These are phyloP conservation scores for Oryza rufipogon DNA, from an alignment of 176 grass and related monocot species.

Conservation along the genomic window DNA sequence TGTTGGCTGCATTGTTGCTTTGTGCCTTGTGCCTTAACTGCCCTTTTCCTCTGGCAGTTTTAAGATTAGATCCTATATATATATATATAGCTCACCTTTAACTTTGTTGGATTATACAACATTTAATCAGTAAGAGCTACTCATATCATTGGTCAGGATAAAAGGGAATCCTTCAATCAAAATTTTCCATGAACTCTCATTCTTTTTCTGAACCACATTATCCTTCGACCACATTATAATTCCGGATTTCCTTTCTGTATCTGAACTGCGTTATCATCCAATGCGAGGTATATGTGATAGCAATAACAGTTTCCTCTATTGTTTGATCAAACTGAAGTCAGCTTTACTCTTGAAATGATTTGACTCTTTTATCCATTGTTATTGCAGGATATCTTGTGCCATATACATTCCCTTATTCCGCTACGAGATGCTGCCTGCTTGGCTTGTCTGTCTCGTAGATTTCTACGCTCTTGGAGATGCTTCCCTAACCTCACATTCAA, in stretches of 20 bases:
- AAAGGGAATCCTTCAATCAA: too few relatives aligned
- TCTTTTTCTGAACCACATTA: too few relatives aligned
- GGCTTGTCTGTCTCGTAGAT: slow-evolving; percentile 4
- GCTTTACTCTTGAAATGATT: not conserved
- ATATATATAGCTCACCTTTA: too few relatives aligned
- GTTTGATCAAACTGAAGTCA: not conserved
- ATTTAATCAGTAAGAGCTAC: too few relatives aligned
- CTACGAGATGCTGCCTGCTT: not conserved
- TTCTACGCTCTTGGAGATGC: slow-evolving; percentile 30
- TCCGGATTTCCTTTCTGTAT: not conserved
- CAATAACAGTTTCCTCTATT: too few relatives aligned
- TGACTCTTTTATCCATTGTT: not conserved
- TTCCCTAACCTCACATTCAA: slow-evolving; percentile 25
- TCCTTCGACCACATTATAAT: not conserved
- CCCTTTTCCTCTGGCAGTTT: too few relatives aligned
- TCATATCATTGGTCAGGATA: too few relatives aligned
- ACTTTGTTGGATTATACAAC: too few relatives aligned
- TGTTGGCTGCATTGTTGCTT: too few relatives aligned
- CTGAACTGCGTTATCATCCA: not conserved
- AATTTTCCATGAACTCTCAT: too few relatives aligned
- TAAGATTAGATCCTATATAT: too few relatives aligned
- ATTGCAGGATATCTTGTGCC: slow-evolving; percentile 17
- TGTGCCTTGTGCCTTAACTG: too few relatives aligned
- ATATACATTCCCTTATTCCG: slow-evolving; percentile 29
- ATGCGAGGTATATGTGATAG: not conserved